Percentiles rank a stretch among this genome's conserved stretches.
Evolutionary conservation across 1,284 basidiomycete species (phyloP).

Genomic region (Inonotus obliquus): DNA sequence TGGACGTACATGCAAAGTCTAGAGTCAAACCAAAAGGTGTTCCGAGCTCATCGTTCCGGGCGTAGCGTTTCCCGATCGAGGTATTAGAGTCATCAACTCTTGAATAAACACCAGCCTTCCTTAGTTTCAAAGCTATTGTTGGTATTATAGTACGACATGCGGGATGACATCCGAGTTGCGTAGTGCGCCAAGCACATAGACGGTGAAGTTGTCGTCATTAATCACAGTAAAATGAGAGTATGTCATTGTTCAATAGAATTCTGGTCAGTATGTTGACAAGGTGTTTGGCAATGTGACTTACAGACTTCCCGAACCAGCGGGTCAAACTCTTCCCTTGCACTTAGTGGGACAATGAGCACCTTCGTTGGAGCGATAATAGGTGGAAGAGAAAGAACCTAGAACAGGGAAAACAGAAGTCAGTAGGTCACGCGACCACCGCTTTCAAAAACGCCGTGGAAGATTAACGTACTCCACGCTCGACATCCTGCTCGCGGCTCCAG

Average conservation of each 20-base stretch:
- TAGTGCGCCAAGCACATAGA: not conserved
- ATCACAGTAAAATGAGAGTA: not conserved
- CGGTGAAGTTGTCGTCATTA: not conserved
- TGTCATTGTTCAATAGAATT: not conserved
- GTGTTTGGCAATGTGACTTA: constrained; percentile 41
- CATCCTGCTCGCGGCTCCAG: constrained; percentile 91
- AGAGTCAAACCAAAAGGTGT: constrained; percentile 96
- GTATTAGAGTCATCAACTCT: constrained; percentile 95
- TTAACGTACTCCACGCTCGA: constrained; percentile 76
- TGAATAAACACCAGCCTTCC: constrained; percentile 84
- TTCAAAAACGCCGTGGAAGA: constrained; percentile 16
- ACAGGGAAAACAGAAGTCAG: constrained; percentile 13
- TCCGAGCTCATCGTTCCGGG: constrained; percentile 97
- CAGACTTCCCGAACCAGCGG: constrained; percentile 88
- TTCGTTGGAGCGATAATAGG: constrained; percentile 93
- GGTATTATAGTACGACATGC: constrained; percentile 14
- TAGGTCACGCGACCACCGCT: constrained; percentile 9
- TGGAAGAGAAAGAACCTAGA: constrained; percentile 84
- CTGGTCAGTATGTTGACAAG: not conserved
- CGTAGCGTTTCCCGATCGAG: constrained; percentile 95
- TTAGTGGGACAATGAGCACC: constrained; percentile 94
- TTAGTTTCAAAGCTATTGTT: constrained; percentile 73
- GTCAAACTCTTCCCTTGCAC: constrained; percentile 80
- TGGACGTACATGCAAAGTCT: constrained; percentile 90
- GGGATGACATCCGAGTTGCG: constrained; percentile 2